Evolutionary conservation across 2,329 filamentous ascomycete genomes (phyloP).

Genomic region (Blastomyces percursus): DNA sequence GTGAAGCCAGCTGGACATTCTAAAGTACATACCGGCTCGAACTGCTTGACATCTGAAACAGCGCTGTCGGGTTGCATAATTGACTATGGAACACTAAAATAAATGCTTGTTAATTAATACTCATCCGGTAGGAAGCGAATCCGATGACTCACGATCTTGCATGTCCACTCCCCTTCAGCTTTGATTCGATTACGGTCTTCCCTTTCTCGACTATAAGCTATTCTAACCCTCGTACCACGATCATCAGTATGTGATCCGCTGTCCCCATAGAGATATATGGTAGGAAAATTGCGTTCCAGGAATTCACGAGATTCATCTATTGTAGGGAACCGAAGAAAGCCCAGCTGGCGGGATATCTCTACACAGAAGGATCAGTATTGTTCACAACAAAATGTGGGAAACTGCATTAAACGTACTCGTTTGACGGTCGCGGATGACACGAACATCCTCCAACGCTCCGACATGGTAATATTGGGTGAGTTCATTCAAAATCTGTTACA

Average conservation of each 20-base stretch:
- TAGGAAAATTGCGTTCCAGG: conserved; percentile 42
- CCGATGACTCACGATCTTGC: conserved; percentile 37
- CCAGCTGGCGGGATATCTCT: conserved; percentile 47
- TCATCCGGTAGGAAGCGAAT: background rate
- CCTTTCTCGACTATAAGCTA: conserved; percentile 44
- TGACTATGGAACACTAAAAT: conserved; percentile 43
- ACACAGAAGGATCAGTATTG: conserved; percentile 14
- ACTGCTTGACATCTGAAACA: conserved; percentile 51
- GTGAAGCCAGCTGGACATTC: background rate
- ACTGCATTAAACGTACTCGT: conserved; percentile 35
- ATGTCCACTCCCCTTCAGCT: conserved; percentile 47
- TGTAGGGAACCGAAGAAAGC: conserved; percentile 45
- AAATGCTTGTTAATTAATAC: conserved; percentile 2
- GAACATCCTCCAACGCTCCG: conserved; percentile 45
- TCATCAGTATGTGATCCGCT: conserved; percentile 28
- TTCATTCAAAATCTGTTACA: conserved; percentile 46
- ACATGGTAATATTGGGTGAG: conserved; percentile 42
- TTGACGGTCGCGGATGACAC: conserved; percentile 48
- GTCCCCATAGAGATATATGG: conserved; percentile 40
- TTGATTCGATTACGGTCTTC: conserved; percentile 40
- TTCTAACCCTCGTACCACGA: conserved; percentile 37
- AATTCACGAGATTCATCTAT: conserved; percentile 43
- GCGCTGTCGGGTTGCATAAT: conserved; percentile 45
- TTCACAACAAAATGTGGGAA: conserved; percentile 8
- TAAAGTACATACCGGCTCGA: conserved; percentile 37